Base-by-base conservation (phyloP, 192 early-diverging fungal genomes). In the Dissophora ornata region DNA sequence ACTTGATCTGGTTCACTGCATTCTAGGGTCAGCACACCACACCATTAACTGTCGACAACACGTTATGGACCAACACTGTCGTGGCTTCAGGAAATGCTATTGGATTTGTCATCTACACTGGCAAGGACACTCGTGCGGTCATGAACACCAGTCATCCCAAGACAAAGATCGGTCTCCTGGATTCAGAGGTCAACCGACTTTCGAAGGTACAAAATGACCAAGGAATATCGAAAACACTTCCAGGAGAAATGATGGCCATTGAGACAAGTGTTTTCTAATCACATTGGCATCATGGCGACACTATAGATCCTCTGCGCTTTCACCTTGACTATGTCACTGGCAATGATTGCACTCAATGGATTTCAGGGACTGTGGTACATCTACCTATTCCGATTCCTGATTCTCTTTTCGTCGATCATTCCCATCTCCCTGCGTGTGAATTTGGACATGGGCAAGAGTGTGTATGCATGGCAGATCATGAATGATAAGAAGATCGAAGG, bases 371-470 rank as follows among this genome's bases (percentile, higher is more conserved):
- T 93, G 21, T 98, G 96, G 95, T 93, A 94, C 80, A 90, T 96
- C 45, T 95, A 95, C 65, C 71, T 94, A 58, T 91, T 96, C 70
- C 90, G 96, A 29, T 98, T 98, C 80, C 80, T 98, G 66, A 98
- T 98, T 64, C 85, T 98, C 34, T 95, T 97, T 68, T 95, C 93
- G 41, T 94, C 92, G 7, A 98, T 98, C 22, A 98, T 98, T 48
- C 97, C 97, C 0, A 97, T 98, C 80, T 92, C 87, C 77, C 79
- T 98, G 50, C 91, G 95, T 48, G 96, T 98, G 10, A 98, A 97
- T 71, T 80, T 98, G 56, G 96, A 98, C 64, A 96, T 97, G 94
- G 95, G 95, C 32, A 98, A 98, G 83, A 91, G 92, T 1, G 90
- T 95, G n/a, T 96, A 96, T 79, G 92, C 88, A 38, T 80, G 85